Base-by-base conservation (phyloP, 2,329 filamentous ascomycete species). In the Coniosporium tulheliwenetii region DNA sequence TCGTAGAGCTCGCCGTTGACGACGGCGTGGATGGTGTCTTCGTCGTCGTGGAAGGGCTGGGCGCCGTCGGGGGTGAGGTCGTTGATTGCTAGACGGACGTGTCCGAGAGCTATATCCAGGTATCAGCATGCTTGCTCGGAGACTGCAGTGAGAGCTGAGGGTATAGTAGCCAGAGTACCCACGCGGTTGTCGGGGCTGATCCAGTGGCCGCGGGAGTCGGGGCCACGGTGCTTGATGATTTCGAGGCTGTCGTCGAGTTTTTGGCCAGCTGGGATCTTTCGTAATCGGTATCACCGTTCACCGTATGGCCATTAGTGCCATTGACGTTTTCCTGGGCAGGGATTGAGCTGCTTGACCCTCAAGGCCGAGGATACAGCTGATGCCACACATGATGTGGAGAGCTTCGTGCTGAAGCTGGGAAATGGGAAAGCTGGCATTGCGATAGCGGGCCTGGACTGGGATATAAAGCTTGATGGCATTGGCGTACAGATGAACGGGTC, bases 1-100 rank as follows among this genome's bases (percentile, higher is more conserved):
- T 71, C 68, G 50, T 77, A 77, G n/a, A 77, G 60, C 50, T 76
- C 72, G 26, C 73, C 72, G 43, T 73, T 75, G 16, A 76, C 68
- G n/a, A 76, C 64, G 1, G 70, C 70, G 49, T 75, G 70, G 13
- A 76, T 57, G 1, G 46, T 45, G 14, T 53, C 51, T 12, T 61
- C 52, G 8, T 48, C 42, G 45, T 58, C 55, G 40, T 64, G 60
- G 37, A 69, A 52, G 2, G 70, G 71, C 46, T 73, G 71, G 4
- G 52, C 49, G 1, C 65, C 71, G n/a, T 53, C 52, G 0, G 61
- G 52, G 7, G 61, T 63, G 0, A 73, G 60, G 45, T 74, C 70
- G 45, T 70, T 69, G 50, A 73, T 73, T 12, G 67, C 60, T 8
- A 73, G 57, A n/a, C 70, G 63, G 36, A 62, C 62, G 49, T 73